A percentile compares a stretch with the other conserved stretches of the same genome.
phyloP scores from a whole-genome alignment of 2,329 filamentous ascomycete genomes.

The Talaromyces sp. region DNA sequence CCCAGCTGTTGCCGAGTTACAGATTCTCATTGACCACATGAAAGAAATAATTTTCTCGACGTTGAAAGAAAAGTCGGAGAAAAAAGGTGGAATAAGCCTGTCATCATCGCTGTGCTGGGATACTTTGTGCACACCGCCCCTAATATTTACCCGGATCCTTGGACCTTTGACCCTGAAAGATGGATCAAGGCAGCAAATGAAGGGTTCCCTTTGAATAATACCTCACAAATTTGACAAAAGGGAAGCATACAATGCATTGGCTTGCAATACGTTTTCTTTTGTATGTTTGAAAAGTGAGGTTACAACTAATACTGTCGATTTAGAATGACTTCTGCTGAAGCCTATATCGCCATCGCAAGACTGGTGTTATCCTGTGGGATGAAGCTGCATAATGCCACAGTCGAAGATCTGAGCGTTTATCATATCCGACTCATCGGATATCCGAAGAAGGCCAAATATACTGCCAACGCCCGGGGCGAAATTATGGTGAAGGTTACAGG shows the following conservation, averaged over 20 bases:
- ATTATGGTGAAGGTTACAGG: not conserved
- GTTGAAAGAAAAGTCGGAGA: not conserved
- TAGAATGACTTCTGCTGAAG: conserved; percentile 1
- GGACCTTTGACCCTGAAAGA: conserved; percentile 22
- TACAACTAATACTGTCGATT: not conserved
- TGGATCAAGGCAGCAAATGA: conserved; percentile 13
- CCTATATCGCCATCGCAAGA: not conserved
- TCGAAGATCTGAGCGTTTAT: not conserved
- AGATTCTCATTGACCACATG: not conserved
- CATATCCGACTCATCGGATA: not conserved
- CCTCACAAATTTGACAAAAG: not conserved
- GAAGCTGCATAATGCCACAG: not conserved
- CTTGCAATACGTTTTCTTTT: not conserved
- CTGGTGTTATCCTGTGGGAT: conserved; percentile 1
- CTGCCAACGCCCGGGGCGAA: not conserved
- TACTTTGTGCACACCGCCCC: conserved; percentile 20
- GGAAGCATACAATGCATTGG: not conserved
- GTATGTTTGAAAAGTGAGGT: not conserved
- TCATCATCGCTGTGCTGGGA: not conserved
- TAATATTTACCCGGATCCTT: conserved; percentile 20
- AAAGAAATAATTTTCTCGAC: not conserved
- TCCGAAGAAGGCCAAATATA: not conserved
- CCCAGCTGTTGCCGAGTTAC: not conserved
- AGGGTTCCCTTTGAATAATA: not conserved
- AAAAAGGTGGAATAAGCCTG: not conserved